phyloP scores from a whole-genome alignment of 257 asterid species.

The Solanum neorickii region DNA sequence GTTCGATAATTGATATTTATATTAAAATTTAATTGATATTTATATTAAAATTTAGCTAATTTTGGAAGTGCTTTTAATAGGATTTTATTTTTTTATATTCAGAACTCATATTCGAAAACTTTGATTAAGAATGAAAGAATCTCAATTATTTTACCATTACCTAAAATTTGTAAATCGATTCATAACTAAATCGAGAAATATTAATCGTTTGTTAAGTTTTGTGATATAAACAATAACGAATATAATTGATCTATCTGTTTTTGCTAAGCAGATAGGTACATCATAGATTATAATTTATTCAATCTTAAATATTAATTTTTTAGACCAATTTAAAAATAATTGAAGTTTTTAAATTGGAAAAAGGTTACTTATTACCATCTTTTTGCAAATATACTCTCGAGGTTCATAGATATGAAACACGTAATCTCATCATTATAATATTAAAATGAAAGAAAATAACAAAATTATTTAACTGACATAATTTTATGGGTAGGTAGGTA shows the following conservation, averaged over 20 bases:
- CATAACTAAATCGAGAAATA: not conserved
- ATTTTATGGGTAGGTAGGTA: not conserved
- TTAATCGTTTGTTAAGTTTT: not conserved
- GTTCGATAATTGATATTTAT: fast-evolving
- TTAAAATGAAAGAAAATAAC: not conserved
- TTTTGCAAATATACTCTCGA: too few species aligned
- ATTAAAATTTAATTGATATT: too few species aligned
- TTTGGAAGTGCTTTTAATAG: fast-evolving
- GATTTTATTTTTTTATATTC: too few species aligned
- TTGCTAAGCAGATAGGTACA: not conserved
- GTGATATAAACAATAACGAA: not conserved
- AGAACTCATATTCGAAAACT: fast-evolving
- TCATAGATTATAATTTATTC: not conserved
- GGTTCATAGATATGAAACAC: too few species aligned
- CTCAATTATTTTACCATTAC: not conserved
- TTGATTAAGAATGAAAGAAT: not conserved
- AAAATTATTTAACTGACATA: too few species aligned
- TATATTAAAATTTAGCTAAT: not conserved
- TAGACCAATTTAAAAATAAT: not conserved
- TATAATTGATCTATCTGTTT: not conserved
- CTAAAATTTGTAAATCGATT: too few species aligned
- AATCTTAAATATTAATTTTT: not conserved
- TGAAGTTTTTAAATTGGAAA: too few species aligned
- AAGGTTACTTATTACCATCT: too few species aligned
- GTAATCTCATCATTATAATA: not conserved